These are phyloP conservation scores for Paramecium bursaria DNA, from an alignment of 73 alveolate species.

Conservation along the genomic window DNA sequence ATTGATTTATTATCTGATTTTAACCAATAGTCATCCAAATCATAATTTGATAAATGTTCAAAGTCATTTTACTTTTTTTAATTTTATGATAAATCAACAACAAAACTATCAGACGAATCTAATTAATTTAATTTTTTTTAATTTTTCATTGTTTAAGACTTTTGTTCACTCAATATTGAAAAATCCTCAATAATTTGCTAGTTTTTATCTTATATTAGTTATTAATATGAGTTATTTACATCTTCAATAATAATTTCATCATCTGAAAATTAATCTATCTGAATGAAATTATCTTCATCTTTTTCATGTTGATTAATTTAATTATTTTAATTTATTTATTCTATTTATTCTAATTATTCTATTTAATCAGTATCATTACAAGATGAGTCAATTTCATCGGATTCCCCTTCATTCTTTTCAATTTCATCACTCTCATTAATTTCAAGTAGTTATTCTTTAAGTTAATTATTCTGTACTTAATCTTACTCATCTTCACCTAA, in stretches of 20 bases:
- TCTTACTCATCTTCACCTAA: no score
- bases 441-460: no score
- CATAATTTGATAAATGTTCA: constrained; percentile 79
- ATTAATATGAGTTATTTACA: constrained; percentile 20
- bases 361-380: constrained; percentile 60
- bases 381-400: constrained; percentile 49
- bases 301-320: constrained; percentile 69
- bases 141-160: constrained; percentile 45
- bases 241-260: constrained; percentile 73
- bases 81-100: constrained; percentile 73
- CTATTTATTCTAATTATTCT: constrained; percentile 41
- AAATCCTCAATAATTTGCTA: no score
- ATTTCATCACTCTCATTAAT: no score
- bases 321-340: constrained; percentile 40
- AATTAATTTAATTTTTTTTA: constrained; percentile 10
- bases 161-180: no score
- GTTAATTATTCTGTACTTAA: no score
- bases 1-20: constrained; percentile 66
- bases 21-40: constrained; percentile 84
- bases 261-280: not conserved
- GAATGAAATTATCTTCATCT: constrained; percentile 37
- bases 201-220: constrained; percentile 4
- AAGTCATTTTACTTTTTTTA: constrained; percentile 52
- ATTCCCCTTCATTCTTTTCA: no score
- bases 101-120: not conserved